A percentile compares a stretch with the other conserved stretches of the same genome.
These are phyloP conservation scores for Symbiodinium pilosum DNA, from an alignment of 73 alveolate species.

Conservation along the genomic window DNA sequence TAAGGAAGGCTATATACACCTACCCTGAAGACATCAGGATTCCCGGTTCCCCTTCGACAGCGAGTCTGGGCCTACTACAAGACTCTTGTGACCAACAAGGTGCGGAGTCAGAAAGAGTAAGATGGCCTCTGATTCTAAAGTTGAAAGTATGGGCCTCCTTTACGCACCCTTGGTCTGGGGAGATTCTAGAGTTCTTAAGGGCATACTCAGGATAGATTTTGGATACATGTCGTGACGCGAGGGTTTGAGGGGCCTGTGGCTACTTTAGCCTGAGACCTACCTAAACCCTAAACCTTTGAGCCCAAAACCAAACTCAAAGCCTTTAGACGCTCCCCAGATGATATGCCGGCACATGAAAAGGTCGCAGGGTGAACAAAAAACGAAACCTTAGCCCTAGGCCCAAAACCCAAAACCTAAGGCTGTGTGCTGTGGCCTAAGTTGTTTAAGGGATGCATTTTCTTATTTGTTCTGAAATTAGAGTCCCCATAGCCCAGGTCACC, in stretches of 20 bases:
- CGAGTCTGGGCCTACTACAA: constrained; percentile 65
- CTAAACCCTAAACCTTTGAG: background rate
- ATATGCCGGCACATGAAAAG: background rate
- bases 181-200: no score
- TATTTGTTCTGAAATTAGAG: no score
- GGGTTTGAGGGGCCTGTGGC: no score
- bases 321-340: no score
- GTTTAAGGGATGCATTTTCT: no score
- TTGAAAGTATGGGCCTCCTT: no score
- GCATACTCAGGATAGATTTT: no score
- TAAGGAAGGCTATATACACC: no score
- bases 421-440: no score
- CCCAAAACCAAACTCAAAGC: background rate
- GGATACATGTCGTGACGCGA: no score
- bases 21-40: background rate
- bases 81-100: constrained; percentile 86
- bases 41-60: background rate
- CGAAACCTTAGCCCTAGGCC: background rate
- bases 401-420: background rate
- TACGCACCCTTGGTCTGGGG: no score
- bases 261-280: background rate
- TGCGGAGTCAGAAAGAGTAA: background rate
- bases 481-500: no score
- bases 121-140: background rate
- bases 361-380: background rate